Evolutionary conservation across 1,139 yeast species (phyloP), one percentile per base, ranked within the genome.

Genomic region (Tardiomyces depauwii): DNA sequence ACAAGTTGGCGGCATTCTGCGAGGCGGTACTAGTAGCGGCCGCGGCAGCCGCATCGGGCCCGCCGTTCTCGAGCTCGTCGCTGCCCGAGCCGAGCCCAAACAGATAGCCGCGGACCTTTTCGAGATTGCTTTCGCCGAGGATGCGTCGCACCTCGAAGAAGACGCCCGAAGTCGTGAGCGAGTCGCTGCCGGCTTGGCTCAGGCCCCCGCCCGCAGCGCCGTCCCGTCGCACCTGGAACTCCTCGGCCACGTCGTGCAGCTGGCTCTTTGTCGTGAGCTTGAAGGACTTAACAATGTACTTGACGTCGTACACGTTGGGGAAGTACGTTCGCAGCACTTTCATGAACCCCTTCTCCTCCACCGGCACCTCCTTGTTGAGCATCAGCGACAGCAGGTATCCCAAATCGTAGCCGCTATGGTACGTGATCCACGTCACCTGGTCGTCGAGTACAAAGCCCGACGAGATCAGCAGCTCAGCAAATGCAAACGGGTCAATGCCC

Each of bases 361-460:
- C 77, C 0, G 97, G 97, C 70, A 91, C 82, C 44, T 73, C 70
- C 49, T 78, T 76, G 63, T 87, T 86, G 54, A 82, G 77, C 62
- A 91, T 72, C 52, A 88, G 71, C 47, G 95, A 80, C 39, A 88
- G 69, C 52, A 91, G 71, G 63, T 89, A 89, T 1, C 98, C 98
- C 61, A 89, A 76, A 64, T 91, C 98, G 64, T 91, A 91, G 14
- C 97, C 98, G 1, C 68, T 57, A 63, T 91, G 97, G 66, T 82
- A 91, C 51, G 95, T 83, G 47, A 88, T 73, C 98, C 98, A 91
- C 48, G 82, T 78, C 45, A 86, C 77, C 30, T 80, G 72, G 28
- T 77, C 73, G 54, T 86, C 81, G 55, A 91, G 70, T 39, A 89
- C 76, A 49, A 91, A 70, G 0, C 98, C 98, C 47, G 95, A 83